Conservation (phyloP, 805 yeast genomes). For the Kazachstania viticola region DNA sequence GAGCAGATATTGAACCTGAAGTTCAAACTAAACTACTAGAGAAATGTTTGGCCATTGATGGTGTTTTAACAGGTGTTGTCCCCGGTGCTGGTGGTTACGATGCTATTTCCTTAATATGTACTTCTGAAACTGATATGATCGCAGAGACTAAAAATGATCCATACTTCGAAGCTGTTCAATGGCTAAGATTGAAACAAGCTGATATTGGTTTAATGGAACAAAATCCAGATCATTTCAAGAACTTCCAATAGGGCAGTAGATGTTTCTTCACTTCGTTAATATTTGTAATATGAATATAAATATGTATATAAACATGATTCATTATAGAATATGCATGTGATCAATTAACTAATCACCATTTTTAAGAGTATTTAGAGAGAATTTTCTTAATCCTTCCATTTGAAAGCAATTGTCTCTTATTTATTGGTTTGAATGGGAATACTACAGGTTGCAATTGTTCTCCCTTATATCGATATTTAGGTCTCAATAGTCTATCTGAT, state of each 20-base stretch:
- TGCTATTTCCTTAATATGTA: constrained; percentile 69
- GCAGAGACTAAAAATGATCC: constrained; percentile 17
- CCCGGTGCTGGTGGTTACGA: constrained; percentile 99
- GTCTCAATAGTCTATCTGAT: no score
- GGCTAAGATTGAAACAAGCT: constrained; percentile 61
- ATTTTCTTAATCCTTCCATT: no score
- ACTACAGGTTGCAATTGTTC: no score
- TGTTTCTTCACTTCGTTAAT: no score
- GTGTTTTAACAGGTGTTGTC: constrained; percentile 90
- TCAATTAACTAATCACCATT: no score
- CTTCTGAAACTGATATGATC: constrained; percentile 31
- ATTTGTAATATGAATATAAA: no score
- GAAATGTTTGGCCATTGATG: constrained; percentile 41
- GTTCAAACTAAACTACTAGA: constrained; percentile 64
- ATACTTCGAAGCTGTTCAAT: constrained; percentile 38
- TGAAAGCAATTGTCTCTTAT: no score
- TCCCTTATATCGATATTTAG: no score
- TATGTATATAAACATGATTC: no score
- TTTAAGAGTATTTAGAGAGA: no score
- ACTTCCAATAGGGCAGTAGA: neutral
- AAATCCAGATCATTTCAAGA: constrained; percentile 22
- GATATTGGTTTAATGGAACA: constrained; percentile 46
- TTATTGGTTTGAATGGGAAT: no score
- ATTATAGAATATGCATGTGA: no score
- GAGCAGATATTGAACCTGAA: constrained; percentile 82